Base-by-base conservation (phyloP, 176 grass and related monocot genomes). In the Elaeis guineensis region DNA sequence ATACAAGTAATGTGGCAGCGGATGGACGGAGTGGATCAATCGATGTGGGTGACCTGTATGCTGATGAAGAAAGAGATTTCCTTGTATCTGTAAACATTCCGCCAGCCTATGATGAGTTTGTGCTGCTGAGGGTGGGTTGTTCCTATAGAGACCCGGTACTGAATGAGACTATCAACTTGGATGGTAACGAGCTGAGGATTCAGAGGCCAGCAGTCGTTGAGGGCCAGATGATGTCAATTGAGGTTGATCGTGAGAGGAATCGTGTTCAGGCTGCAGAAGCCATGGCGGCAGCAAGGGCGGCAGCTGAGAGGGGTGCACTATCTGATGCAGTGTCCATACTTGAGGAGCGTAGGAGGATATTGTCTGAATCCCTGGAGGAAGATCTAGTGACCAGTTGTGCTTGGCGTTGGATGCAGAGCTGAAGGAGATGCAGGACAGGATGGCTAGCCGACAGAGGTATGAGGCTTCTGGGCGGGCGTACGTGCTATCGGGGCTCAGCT, bases 391-490 rank as follows among this genome's bases (percentile, higher is more conserved):
- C 21, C 35, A 18, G 5, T 78, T 89, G 49, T 92, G 70, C 58
- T 21, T 89, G 62, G 81, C 81, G 2, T 68, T 97, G 35, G 78
- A 89, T 25, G 65, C 59, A 0, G 93, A 92, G 73, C 78, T 97
- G 30, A 85, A 54, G 30, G 93, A 89, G 81, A 92, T 90, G 92
- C 83, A 80, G 71, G 80, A 85, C 21, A 84, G 91, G 72, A 78
- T 96, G 75, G 80, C 79, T 22, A 96, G 21, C 57, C 64, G 72
- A 12, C 77, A 71, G 65, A 82, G 86, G 72, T 96, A 96, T 14
- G 80, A 90, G 57, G 86, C 76, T 18, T 84, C 86, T 2, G 91
- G 91, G 16, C 78, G 92, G 51, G 92, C 92, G 0, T 97, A 70
- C 75, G 71, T 97, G 80, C 73, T 97, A 17, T 66, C 92, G 0